Evolutionary conservation across 2,329 filamentous ascomycete species (phyloP).

Genomic region (Penicillium olsonii): DNA sequence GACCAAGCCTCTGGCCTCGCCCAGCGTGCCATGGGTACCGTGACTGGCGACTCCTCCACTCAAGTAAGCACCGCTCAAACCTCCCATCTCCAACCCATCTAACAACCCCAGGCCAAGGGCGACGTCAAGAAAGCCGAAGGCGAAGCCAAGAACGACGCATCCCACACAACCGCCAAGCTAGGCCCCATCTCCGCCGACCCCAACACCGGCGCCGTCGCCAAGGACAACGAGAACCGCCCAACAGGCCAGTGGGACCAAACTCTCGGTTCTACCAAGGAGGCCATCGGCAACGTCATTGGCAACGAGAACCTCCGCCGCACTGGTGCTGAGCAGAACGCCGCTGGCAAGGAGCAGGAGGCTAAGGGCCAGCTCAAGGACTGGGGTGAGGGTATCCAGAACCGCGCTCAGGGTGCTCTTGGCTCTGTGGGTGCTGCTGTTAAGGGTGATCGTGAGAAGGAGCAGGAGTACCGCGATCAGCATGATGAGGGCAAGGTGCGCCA

Average conservation of each 20-base stretch:
- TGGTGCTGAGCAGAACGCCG: constrained; percentile 75
- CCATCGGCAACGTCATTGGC: constrained; percentile 73
- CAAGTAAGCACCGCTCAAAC: constrained; percentile 47
- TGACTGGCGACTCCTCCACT: constrained; percentile 73
- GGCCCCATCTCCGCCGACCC: constrained; percentile 68
- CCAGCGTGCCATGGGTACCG: constrained; percentile 69
- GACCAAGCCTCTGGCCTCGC: constrained; percentile 72
- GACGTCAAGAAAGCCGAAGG: constrained; percentile 64
- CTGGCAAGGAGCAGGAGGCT: constrained; percentile 80
- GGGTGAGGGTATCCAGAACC: constrained; percentile 65
- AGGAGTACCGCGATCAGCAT: constrained; percentile 68
- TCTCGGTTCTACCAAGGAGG: constrained; percentile 80
- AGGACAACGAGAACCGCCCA: constrained; percentile 71
- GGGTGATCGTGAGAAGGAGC: constrained; percentile 67
- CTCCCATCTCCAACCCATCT: constrained; percentile 9
- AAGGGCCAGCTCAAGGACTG: constrained; percentile 78
- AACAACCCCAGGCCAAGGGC: constrained; percentile 63
- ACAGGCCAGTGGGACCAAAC: constrained; percentile 85
- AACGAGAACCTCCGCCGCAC: constrained; percentile 72
- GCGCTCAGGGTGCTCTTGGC: constrained; percentile 71
- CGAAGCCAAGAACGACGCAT: constrained; percentile 68
- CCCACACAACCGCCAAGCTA: constrained; percentile 72
- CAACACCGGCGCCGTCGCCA: constrained; percentile 67
- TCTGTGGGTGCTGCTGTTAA: constrained; percentile 70
- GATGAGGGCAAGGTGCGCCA: constrained; percentile 82